These are phyloP conservation scores for Fusarium neocosmosporiellum DNA, from an alignment of 2,329 filamentous ascomycete species.

Conservation along the genomic window DNA sequence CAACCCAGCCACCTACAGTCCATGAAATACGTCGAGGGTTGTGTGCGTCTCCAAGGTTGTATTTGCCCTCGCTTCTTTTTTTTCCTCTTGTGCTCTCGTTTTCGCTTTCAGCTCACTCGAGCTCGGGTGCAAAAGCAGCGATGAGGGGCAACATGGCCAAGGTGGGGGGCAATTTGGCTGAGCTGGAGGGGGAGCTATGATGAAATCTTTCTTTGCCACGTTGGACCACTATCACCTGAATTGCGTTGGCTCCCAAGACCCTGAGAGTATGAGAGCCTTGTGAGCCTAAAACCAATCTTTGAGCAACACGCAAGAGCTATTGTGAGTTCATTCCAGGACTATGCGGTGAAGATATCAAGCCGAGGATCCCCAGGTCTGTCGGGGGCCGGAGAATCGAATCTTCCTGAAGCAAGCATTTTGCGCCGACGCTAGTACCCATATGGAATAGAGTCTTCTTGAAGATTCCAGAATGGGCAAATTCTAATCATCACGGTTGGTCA, in stretches of 20 bases:
- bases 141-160: conserved; percentile 65
- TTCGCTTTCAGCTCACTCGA: conserved; percentile 20
- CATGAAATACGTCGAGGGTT: not conserved
- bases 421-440: conserved; percentile 41
- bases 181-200: conserved; percentile 43
- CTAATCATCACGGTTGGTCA: conserved; percentile 33
- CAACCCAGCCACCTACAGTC: conserved; percentile 19
- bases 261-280: not conserved
- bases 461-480: conserved; percentile 54
- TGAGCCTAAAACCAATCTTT: not conserved
- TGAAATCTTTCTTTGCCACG: conserved; percentile 43
- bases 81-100: conserved; percentile 20
- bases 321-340: conserved; percentile 5
- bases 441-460: conserved; percentile 51
- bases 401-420: conserved; percentile 9
- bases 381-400: conserved; percentile 31
- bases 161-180: conserved; percentile 64
- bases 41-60: conserved; percentile 1
- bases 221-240: conserved; percentile 24
- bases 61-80: conserved; percentile 7
- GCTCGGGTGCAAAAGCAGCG: conserved; percentile 63
- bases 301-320: conserved; percentile 1
- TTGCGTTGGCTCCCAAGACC: conserved; percentile 4
- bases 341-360: conserved; percentile 12
- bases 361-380: conserved; percentile 1